Conservation (phyloP, 108 stramenopile species). For the Skeletonema potamos region DNA sequence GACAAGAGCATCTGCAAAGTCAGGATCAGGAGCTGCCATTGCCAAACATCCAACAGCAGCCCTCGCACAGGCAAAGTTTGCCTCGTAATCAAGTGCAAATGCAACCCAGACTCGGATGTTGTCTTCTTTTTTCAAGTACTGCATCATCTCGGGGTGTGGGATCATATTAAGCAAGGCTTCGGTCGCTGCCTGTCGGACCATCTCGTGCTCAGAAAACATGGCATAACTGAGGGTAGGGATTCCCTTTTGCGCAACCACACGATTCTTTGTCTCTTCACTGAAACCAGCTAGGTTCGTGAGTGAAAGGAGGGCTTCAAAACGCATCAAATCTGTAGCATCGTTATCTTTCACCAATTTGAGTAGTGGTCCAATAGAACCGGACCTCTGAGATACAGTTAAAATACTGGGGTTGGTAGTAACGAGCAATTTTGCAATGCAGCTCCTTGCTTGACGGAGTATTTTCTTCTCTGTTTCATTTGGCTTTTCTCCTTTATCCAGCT, state of each 20-base stretch:
- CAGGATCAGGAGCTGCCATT: conserved; percentile 72
- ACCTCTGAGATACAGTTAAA: conserved; percentile 85
- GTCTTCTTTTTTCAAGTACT: conserved; percentile 68
- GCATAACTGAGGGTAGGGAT: conserved; percentile 77
- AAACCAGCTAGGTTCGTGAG: conserved; percentile 92
- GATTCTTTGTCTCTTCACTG: conserved; percentile 87
- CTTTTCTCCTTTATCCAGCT: conserved; percentile 68
- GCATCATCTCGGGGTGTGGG: conserved; percentile 74
- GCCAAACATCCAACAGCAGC: conserved; percentile 90
- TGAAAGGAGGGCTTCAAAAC: conserved; percentile 93
- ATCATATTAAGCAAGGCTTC: conserved; percentile 95
- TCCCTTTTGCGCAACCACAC: conserved; percentile 85
- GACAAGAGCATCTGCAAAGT: conserved; percentile 58
- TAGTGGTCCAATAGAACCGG: conserved; percentile 88
- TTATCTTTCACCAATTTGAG: conserved; percentile 84
- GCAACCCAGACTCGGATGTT: conserved; percentile 91
- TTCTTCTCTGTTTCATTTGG: conserved; percentile 70
- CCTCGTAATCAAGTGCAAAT: conserved; percentile 79
- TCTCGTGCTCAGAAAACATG: conserved; percentile 93
- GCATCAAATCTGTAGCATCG: conserved; percentile 87
- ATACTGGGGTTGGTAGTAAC: conserved; percentile 93
- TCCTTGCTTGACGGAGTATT: conserved; percentile 72
- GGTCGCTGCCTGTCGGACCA: conserved; percentile 95
- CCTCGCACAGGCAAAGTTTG: conserved; percentile 72
- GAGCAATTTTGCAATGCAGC: conserved; percentile 92